A percentile compares a stretch with the other conserved stretches of the same genome.
phyloP scores from a whole-genome alignment of 2,329 filamentous ascomycete genomes.

The Colletotrichum sp. region DNA sequence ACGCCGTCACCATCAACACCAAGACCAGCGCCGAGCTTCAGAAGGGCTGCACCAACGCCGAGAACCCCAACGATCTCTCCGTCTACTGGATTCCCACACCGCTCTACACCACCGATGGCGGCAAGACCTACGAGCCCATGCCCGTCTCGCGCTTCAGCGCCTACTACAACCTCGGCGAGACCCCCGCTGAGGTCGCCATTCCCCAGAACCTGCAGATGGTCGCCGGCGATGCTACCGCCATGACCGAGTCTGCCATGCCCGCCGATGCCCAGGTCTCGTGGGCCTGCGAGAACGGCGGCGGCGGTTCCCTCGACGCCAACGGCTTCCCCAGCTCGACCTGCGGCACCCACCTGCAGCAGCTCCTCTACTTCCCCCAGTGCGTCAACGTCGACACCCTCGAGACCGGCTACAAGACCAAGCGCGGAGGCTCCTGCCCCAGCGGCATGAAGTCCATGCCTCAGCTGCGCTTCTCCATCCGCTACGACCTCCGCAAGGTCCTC shows the following conservation, averaged over 20 bases:
- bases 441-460: conserved; percentile 51
- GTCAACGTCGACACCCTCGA: conserved; percentile 27
- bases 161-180: conserved; percentile 47
- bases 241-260: conserved; percentile 38
- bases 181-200: conserved; percentile 46
- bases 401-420: conserved; percentile 27
- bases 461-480: conserved; percentile 52
- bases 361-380: conserved; percentile 37
- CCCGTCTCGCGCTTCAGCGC: conserved; percentile 45
- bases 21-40: conserved; percentile 40
- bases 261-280: conserved; percentile 25
- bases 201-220: conserved; percentile 48
- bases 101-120: conserved; percentile 37
- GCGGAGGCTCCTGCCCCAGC: conserved; percentile 42
- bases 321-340: conserved; percentile 75
- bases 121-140: conserved; percentile 34
- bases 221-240: conserved; percentile 42
- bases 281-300: conserved; percentile 35
- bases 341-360: conserved; percentile 58
- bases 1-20: conserved; percentile 33
- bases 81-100: conserved; percentile 51
- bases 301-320: conserved; percentile 55
- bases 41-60: conserved; percentile 45
- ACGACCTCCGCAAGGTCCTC: conserved; percentile 46
- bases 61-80: conserved; percentile 52